Evolutionary conservation across 2,329 filamentous ascomycete genomes (phyloP), one percentile per base, ranked within the genome.

Genomic region (Cryphonectria naterciae): DNA sequence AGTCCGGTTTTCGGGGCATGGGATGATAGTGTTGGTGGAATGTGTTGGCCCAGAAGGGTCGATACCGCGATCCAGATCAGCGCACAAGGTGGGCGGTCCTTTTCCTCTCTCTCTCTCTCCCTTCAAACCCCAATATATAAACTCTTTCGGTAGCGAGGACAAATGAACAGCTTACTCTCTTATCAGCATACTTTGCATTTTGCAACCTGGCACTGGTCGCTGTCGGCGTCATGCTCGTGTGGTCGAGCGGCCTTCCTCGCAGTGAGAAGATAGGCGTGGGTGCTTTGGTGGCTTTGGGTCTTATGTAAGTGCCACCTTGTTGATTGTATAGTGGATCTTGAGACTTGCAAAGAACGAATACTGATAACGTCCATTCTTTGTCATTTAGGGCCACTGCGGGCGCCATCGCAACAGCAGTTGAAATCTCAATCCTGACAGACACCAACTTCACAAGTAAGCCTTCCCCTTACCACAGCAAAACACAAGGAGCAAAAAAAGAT

Each of bases 181-280:
- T 1, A 28, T 4, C 49, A 67, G 65, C 61, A 13, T 71, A 58
- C 49, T 71, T 56, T 25, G 69, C 65, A 32, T 67, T 64, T 4
- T 64, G 54, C 65, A 66, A 71, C 28, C 37, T 68, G 2, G 65
- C 37, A 11, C 60, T 71, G 49, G 65, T 71, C 15, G 60, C 32
- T 10, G 25, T 68, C n/a, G 69, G 62, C 19, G 68, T 52, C 52
- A 25, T 65, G 39, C 49, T 71, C 6, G 32, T 71, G 6, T 68
- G 65, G 69, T 65, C 69, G 5, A 68, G 61, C 28, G 60, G 43
- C 41, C 41, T 71, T 4, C 39, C 39, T 2, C 65, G 63, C n/a
- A n/a, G 32, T 0, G 69, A 71, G 58, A 71, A 71, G 66, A 35
- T 43, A 28, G 69, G 69, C 22, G 37, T 68, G 8, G 49, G 46